Base-by-base conservation (phyloP, 2,329 filamentous ascomycete species). In the Verticillium isaacii region DNA sequence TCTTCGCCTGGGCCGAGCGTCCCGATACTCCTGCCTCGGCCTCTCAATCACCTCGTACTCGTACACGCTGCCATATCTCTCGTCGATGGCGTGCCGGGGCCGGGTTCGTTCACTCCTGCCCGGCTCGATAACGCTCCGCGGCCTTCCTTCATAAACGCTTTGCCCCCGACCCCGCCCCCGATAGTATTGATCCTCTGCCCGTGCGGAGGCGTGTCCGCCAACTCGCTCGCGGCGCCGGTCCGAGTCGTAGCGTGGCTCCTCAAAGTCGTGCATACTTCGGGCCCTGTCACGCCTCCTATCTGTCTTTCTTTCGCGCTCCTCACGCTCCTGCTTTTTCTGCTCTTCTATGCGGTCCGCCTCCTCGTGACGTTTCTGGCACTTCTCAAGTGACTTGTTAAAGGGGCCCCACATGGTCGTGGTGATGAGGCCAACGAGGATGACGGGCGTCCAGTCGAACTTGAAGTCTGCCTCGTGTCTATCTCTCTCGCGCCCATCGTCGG, bases 361-460 rank as follows among this genome's bases (percentile, higher is more conserved):
- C 19, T 66, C 62, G 32, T 66, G 56, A 50, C 57, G 34, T 57
- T 64, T 59, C 36, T 67, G 59, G 60, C 62, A 68, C 60, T 72
- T 72, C 23, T 64, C 57, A 0, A 78, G 74, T 52, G 77, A 73
- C 60, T 75, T 74, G 63, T 80, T 76, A 63, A 78, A 74, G 62
- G 76, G 75, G 66, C 77, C 76, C n/a, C 69, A 67, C 1, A 76
- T 67, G 15, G 72, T 67, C 19, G 74, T 68, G 6, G 74, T 76
- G 17, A 75, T 66, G 29, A 77, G 67, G 8, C 73, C 75, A 2
- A 82, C 73, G 19, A 71, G 68, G 36, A 80, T 62, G 61, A 73
- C 76, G 34, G 75, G 73, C 5, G 69, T 73, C 74, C 77, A 80
- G 60, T 75, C 73, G 68, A 80, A 81, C 36, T 74, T 74, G 5